Conservation (phyloP, 2,329 filamentous ascomycete species). For the Trichoderma harzianum region DNA sequence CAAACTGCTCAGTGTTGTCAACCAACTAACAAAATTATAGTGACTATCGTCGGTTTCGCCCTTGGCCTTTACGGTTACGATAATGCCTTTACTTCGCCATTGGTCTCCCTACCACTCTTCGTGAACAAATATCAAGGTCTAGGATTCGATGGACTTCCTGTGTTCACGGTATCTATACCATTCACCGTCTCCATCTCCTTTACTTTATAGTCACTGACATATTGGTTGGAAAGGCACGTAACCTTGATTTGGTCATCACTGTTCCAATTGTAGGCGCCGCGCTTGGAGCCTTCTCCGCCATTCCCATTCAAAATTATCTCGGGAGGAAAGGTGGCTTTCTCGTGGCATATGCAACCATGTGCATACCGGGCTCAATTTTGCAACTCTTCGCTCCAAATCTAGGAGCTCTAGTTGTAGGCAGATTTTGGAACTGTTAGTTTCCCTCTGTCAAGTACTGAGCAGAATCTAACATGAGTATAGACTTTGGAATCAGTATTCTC, state of each 20-base stretch:
- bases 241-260: not conserved
- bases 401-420: not conserved
- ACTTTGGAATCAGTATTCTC: not conserved
- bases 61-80: not conserved
- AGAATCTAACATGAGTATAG: not conserved
- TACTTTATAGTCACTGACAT: not conserved
- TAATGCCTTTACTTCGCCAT: not conserved
- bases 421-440: not conserved
- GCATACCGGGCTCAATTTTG: not conserved
- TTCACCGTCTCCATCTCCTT: not conserved
- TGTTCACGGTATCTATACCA: not conserved
- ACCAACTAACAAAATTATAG: not conserved
- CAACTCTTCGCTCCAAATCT: not conserved
- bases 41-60: not conserved
- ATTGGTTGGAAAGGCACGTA: not conserved
- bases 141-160: not conserved
- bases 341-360: not conserved
- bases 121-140: not conserved
- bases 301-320: not conserved
- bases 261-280: not conserved
- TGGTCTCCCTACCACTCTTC: not conserved
- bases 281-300: not conserved
- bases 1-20: not conserved
- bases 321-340: not conserved
- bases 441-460: not conserved